Evolutionary conservation across 805 yeast genomes (phyloP).

Genomic region (Yamadazyma nakazawae): DNA sequence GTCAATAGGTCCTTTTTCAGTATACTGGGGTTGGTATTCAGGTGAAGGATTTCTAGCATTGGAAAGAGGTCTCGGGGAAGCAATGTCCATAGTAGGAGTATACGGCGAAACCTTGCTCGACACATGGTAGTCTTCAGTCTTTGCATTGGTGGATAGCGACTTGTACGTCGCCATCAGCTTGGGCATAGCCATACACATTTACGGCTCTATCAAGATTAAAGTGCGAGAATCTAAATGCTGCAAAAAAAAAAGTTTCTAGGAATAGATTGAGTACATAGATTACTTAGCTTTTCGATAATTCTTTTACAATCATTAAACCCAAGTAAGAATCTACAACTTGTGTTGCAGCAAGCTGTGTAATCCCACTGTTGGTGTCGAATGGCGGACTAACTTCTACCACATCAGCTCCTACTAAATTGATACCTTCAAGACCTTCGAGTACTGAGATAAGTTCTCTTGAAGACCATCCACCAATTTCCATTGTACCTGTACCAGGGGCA

Average conservation of each 20-base stretch:
- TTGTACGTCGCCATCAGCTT: conserved; percentile 2
- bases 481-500: conserved; percentile 30
- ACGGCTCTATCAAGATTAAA: not conserved
- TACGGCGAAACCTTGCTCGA: too few species aligned
- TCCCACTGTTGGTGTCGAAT: conserved; percentile 24
- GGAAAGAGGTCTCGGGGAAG: not conserved
- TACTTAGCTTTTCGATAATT: not conserved
- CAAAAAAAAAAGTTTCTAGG: not conserved
- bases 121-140: not conserved
- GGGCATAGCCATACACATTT: conserved; percentile 10
- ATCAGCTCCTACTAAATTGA: conserved; percentile 27
- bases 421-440: conserved; percentile 25
- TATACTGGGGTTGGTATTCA: not conserved
- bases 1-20: not conserved
- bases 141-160: not conserved
- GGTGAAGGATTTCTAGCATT: not conserved
- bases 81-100: not conserved
- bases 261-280: too few species aligned
- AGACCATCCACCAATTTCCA: conserved; percentile 27
- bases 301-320: conserved; percentile 21
- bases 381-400: conserved; percentile 31
- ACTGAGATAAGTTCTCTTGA: conserved; percentile 24
- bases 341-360: conserved; percentile 26
- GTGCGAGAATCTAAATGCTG: not conserved
- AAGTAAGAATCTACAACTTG: conserved; percentile 22